Conservation (phyloP, 768 basidiomycete genomes). For the Megacollybia marginata region DNA sequence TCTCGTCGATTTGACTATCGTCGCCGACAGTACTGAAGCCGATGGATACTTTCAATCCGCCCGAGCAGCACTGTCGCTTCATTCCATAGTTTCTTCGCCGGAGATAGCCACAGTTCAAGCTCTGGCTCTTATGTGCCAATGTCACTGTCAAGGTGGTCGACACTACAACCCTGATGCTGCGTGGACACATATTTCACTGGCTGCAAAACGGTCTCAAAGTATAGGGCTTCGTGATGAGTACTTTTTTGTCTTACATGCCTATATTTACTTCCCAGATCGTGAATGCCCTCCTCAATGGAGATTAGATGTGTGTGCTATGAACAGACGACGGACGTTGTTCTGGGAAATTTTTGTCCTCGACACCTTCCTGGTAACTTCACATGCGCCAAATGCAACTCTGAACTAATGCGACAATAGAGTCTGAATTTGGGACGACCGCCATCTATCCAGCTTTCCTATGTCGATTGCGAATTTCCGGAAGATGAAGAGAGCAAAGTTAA, state of each 20-base stretch:
- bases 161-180: not conserved
- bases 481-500: constrained; percentile 23
- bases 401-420: constrained; percentile 13
- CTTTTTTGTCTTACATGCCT: not conserved
- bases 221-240: not conserved
- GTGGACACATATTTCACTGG: not conserved
- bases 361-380: not conserved
- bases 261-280: not conserved
- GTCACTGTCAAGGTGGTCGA: not conserved
- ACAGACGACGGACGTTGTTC: not conserved
- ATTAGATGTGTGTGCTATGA: not conserved
- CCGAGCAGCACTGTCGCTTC: not conserved
- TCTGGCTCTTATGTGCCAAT: not conserved
- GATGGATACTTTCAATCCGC: not conserved
- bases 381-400: not conserved
- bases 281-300: not conserved
- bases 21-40: not conserved
- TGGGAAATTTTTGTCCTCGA: not conserved
- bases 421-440: constrained; percentile 27
- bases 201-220: not conserved
- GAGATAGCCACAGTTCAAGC: not conserved
- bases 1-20: not conserved
- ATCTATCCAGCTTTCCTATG: constrained; percentile 24
- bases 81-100: not conserved
- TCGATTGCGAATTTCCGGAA: constrained; percentile 29